Base-by-base conservation (phyloP, 2,329 filamentous ascomycete species). In the Acrocalymma vagum region DNA sequence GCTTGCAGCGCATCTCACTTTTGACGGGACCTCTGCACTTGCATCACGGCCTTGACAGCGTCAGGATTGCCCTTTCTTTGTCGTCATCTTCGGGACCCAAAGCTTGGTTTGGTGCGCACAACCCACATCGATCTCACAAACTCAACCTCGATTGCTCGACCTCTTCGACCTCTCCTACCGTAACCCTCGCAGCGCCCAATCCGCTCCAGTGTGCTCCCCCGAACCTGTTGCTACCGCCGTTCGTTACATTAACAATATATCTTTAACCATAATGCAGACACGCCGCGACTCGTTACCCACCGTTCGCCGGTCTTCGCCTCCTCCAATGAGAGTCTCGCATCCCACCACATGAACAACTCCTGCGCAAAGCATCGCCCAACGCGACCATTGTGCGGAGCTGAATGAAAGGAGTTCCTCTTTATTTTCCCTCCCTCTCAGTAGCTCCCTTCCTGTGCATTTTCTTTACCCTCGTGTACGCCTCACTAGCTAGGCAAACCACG, bases 201-300 rank as follows among this genome's bases (percentile, higher is more conserved):
- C 51, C 54, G 55, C 57, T 54, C 44, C 53, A 50, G 62, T 63
- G 58, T 60, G 55, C 54, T 57, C 48, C 48, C 51, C 60, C 51
- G 53, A 58, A 49, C 52, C 51, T 57, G 33, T 47, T 50, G 42
- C 51, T 58, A 48, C 52, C 51, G 48, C 40, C 48, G 33, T 46
- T 54, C 51, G 53, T 45, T 50, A 34, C 50, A 51, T 56, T 60
- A 58, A 60, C 58, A 57, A 44, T 42, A 51, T 38, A 35, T 45
- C 34, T 62, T 60, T 66, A 60, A 63, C 61, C 53, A 66, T 58
- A 53, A 55, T 58, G 57, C 62, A 66, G 62, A 55, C 51, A 53
- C 55, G 48, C 43, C 28, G 29, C 29, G 25, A 24, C 11, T 28
- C 9, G n/a, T 21, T 21, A 17, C 17, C 30, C 22, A 25, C 44